Conservation (phyloP, 2,329 filamentous ascomycete genomes). For the Nothophaeocryptopus gaeumannii region DNA sequence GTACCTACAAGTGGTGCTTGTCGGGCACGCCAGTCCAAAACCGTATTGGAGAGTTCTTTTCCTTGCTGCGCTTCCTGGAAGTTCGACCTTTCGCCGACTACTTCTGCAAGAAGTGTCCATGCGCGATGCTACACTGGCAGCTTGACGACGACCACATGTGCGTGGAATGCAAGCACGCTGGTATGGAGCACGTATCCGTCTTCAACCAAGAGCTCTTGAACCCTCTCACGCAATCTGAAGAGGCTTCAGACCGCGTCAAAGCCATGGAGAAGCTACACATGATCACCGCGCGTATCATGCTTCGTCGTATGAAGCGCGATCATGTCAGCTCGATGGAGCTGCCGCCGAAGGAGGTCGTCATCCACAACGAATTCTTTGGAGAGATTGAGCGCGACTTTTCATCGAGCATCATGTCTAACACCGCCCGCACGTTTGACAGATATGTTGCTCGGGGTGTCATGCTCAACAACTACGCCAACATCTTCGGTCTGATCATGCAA, state of each 20-base stretch:
- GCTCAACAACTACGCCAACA: slow-evolving; percentile 96
- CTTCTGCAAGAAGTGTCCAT: slow-evolving; percentile 83
- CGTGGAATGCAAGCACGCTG: slow-evolving; percentile 63
- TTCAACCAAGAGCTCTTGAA: slow-evolving; percentile 96
- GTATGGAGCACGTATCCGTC: slow-evolving; percentile 69
- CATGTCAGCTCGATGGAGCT: slow-evolving; percentile 94
- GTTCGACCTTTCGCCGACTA: slow-evolving; percentile 88
- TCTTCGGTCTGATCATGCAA: slow-evolving; percentile 98
- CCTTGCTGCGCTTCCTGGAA: slow-evolving; percentile 81
- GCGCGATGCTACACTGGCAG: slow-evolving; percentile 78
- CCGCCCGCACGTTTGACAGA: slow-evolving; percentile 84
- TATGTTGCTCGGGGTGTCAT: slow-evolving; percentile 93
- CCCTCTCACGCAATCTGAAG: slow-evolving; percentile 56
- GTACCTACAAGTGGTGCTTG: slow-evolving; percentile 90
- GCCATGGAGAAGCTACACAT: slow-evolving; percentile 81
- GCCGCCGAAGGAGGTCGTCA: slow-evolving; percentile 86
- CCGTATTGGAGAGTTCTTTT: slow-evolving; percentile 28
- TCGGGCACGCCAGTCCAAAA: slow-evolving; percentile 91
- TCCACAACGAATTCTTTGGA: slow-evolving; percentile 94
- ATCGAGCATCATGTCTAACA: slow-evolving; percentile 89
- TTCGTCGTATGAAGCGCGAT: slow-evolving; percentile 89
- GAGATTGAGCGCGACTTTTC: slow-evolving; percentile 96
- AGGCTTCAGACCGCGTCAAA: slow-evolving; percentile 56
- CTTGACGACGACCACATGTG: slow-evolving; percentile 72
- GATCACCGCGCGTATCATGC: slow-evolving; percentile 91